Evolutionary conservation across 331 rosid species (phyloP).

Genomic region (Phaseolus coccineus): DNA sequence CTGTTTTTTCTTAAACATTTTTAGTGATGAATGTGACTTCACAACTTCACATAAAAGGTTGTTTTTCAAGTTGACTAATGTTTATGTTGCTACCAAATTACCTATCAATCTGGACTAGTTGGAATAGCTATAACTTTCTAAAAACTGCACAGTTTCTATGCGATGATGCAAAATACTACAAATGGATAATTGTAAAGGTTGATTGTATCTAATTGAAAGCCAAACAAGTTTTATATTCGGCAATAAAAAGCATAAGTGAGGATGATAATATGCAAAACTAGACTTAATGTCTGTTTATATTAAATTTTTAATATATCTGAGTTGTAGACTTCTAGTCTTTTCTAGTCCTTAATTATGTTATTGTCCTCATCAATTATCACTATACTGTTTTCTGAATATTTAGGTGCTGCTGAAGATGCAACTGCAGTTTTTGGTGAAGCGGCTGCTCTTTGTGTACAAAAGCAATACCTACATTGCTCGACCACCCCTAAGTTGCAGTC

Average conservation of each 20-base stretch:
- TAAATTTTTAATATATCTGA: constrained; percentile 6
- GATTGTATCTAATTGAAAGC: too few relatives aligned
- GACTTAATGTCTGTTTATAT: background rate
- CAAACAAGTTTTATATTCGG: too few relatives aligned
- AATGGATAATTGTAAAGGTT: too few relatives aligned
- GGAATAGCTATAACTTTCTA: background rate
- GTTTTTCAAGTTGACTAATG: background rate
- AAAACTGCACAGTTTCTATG: background rate
- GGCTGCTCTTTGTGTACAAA: constrained; percentile 86
- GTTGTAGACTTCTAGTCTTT: background rate
- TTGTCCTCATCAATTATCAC: constrained; percentile 4
- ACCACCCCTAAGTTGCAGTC: constrained; percentile 59
- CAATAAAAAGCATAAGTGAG: too few relatives aligned
- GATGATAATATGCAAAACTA: constrained; percentile 2
- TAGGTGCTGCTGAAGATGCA: constrained; percentile 98
- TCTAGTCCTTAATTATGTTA: background rate
- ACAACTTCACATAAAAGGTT: background rate
- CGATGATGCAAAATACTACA: background rate
- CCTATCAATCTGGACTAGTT: background rate
- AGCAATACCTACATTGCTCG: constrained; percentile 72
- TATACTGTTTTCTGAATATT: constrained; percentile 40
- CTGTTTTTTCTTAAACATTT: background rate
- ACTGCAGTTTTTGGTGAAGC: constrained; percentile 88
- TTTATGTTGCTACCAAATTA: background rate
- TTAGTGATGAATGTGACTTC: background rate